Evolutionary conservation across 352 stramenopile genomes (phyloP), one percentile per base, ranked within the genome.

Genomic region (Pythium insidiosum): DNA sequence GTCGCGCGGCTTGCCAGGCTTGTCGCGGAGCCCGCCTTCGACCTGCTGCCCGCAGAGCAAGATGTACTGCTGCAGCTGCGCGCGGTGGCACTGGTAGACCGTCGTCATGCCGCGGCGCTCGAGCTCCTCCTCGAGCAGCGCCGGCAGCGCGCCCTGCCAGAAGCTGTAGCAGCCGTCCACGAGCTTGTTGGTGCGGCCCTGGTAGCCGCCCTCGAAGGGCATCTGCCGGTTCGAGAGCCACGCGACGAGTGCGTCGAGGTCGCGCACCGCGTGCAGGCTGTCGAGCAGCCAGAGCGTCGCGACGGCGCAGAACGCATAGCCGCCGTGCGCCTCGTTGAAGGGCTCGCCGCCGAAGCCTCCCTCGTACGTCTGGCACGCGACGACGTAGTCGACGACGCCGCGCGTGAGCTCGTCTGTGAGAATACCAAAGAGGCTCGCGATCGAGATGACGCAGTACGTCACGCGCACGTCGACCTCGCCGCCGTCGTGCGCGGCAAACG

Each of bases 101-200:
- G 63, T 43, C 4, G 60, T 49, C 6, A 56, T 61, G 19, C 63
- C 72, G n/a, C 47, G 52, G 11, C 67, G 49, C 2, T 61, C 48
- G 5, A 86, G 47, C 30, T 61, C 48, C 16, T 78, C 58, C 34
- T 66, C 68, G 6, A 97, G 53, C 19, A 98, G 58, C 6, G 84
- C 86, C 4, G 86, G 71, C 35, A 96, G 59, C 13, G 88, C 90
- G 11, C 95, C 96, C 56, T 98, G 91, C 95, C 96, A 99, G 66
- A 98, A 99, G n/a, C 88, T 98, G 63, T 99, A 99, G 69, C 97
- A 99, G 0, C 95, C 96, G 60, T 99, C 97, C 10, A 99, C 97
- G 4, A 99, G 70, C 61, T 99, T 99, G 74, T 99, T 99, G 6
- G 92, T 97, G 19, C 97, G 84, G 24, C 97, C 97, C 41, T 92